phyloP scores from a whole-genome alignment of 768 basidiomycete genomes.

The Lactifluus hygrophoroides region DNA sequence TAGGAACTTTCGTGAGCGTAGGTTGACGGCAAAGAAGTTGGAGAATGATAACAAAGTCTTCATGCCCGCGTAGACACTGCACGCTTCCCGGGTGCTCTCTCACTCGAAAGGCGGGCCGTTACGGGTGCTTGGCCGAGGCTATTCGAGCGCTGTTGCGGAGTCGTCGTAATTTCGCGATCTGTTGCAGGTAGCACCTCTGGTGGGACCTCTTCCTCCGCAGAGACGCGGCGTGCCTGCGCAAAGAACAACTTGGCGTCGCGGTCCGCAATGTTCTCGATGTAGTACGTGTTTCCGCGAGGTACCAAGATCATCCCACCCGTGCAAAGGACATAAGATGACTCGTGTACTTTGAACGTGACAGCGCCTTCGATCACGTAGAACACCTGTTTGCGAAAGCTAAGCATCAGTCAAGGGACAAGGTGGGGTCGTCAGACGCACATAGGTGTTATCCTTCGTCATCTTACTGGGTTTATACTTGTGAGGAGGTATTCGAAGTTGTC shows the following conservation, averaged over 20 bases:
- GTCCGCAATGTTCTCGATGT: slow-evolving; percentile 78
- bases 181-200: slow-evolving; percentile 17
- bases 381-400: slow-evolving; percentile 34
- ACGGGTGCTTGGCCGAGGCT: slow-evolving; percentile 15
- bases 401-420: slow-evolving; percentile 12
- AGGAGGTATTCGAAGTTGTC: slow-evolving; percentile 76
- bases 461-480: slow-evolving; percentile 79
- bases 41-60: background rate
- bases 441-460: slow-evolving; percentile 87
- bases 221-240: slow-evolving; percentile 67
- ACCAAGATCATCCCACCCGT: slow-evolving; percentile 85
- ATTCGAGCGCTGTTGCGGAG: slow-evolving; percentile 11
- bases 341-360: slow-evolving; percentile 76
- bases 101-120: slow-evolving; percentile 14
- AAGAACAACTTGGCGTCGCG: slow-evolving; percentile 84
- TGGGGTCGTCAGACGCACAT: slow-evolving; percentile 42
- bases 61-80: slow-evolving; percentile 5
- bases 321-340: slow-evolving; percentile 67
- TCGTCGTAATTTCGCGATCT: slow-evolving; percentile 1
- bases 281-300: slow-evolving; percentile 91
- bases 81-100: slow-evolving; percentile 5
- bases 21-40: background rate
- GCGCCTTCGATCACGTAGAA: slow-evolving; percentile 85
- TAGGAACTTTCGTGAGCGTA: background rate
- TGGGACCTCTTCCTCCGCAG: slow-evolving; percentile 25